phyloP scores from a whole-genome alignment of 2,329 filamentous ascomycete genomes.

The Epichloe coenophiala region DNA sequence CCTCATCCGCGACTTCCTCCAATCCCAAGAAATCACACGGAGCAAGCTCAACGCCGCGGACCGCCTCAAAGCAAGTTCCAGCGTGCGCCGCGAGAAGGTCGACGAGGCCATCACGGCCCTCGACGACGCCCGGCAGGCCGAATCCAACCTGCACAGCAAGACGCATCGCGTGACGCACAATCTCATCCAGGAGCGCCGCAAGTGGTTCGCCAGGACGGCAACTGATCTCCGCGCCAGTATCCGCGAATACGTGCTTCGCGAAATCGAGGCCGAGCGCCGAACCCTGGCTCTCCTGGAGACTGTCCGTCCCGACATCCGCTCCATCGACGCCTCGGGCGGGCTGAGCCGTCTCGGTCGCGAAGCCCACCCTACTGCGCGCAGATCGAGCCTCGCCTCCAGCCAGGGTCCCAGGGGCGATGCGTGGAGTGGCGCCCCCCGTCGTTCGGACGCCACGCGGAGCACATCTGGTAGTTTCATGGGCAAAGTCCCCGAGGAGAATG shows the following conservation, averaged over 20 bases:
- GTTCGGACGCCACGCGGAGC: constrained; percentile 66
- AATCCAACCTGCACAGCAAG: constrained; percentile 71
- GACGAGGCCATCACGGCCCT: constrained; percentile 90
- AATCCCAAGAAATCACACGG: constrained; percentile 75
- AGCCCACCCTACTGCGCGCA: constrained; percentile 60
- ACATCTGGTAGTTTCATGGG: constrained; percentile 59
- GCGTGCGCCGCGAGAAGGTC: constrained; percentile 85
- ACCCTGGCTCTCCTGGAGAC: constrained; percentile 87
- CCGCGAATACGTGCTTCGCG: constrained; percentile 81
- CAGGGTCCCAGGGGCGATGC: constrained; percentile 97
- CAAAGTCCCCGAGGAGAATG: constrained; percentile 48
- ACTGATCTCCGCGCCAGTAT: constrained; percentile 73
- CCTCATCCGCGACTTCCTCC: constrained; percentile 78
- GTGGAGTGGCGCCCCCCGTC: constrained; percentile 81
- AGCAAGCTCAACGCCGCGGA: constrained; percentile 78
- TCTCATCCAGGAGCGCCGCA: constrained; percentile 73
- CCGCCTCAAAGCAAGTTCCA: constrained; percentile 73
- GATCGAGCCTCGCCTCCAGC: constrained; percentile 67
- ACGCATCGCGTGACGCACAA: constrained; percentile 82
- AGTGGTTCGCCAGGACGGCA: constrained; percentile 80
- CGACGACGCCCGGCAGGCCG: constrained; percentile 73
- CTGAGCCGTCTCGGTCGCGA: constrained; percentile 83
- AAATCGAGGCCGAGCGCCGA: constrained; percentile 90
- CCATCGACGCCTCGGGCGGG: constrained; percentile 83
- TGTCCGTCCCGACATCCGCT: constrained; percentile 81